phyloP scores from a whole-genome alignment of 208 protist species.

The Porcisia hertigi region DNA sequence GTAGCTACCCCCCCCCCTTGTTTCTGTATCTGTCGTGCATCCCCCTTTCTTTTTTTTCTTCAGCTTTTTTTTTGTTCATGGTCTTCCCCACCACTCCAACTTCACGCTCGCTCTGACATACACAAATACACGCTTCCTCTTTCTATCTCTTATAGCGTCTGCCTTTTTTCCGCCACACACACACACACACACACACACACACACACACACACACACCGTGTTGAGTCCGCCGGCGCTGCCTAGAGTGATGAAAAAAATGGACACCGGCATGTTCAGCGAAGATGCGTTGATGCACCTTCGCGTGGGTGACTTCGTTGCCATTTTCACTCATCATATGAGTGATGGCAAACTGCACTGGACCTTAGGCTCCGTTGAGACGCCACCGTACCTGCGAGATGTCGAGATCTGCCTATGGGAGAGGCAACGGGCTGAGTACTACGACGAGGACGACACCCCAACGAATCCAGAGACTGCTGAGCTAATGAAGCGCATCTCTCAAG shows the following conservation, averaged over 20 bases:
- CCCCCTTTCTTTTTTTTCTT: neutral
- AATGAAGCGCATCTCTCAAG: constrained; percentile 52
- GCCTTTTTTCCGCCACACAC: too few species aligned
- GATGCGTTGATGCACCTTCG: constrained; percentile 48
- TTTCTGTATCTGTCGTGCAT: constrained; percentile 9
- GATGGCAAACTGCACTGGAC: constrained; percentile 75
- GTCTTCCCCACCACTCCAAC: too few species aligned
- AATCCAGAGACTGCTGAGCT: constrained; percentile 62
- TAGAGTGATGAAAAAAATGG: constrained; percentile 7
- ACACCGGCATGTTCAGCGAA: constrained; percentile 23
- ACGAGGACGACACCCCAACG: constrained; percentile 39
- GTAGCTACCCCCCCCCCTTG: neutral
- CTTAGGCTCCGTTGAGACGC: constrained; percentile 69
- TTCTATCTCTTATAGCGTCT: too few species aligned
- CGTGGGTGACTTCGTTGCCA: constrained; percentile 75
- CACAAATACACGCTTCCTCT: too few species aligned
- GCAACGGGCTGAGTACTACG: constrained; percentile 45
- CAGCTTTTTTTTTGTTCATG: neutral
- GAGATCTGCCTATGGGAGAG: constrained; percentile 77
- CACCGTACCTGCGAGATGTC: constrained; percentile 69
- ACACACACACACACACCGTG: too few species aligned
- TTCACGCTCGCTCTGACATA: too few species aligned
- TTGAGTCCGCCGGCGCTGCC: neutral
- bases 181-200: too few species aligned
- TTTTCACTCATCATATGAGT: constrained; percentile 59